Percentiles rank a stretch among this genome's conserved stretches.
Evolutionary conservation across 192 early-diverging fungal genomes (phyloP).

Genomic region (Spinellus fusiger): DNA sequence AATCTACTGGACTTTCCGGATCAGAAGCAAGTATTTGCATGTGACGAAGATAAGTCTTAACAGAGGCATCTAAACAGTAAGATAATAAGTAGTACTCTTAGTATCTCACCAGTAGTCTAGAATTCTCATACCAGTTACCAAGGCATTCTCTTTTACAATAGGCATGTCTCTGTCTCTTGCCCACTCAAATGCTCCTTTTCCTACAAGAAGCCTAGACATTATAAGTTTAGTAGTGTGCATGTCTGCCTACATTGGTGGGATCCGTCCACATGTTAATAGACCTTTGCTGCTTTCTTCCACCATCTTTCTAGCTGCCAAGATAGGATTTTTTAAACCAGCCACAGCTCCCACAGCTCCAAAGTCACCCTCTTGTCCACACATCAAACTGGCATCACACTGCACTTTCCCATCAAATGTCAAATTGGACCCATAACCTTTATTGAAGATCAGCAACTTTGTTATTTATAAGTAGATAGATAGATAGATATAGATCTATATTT

Average conservation of each 20-base stretch:
- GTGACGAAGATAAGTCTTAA: constrained; percentile 16
- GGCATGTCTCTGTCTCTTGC: constrained; percentile 15
- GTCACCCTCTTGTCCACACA: constrained; percentile 53
- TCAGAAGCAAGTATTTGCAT: constrained; percentile 4
- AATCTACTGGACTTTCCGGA: not conserved
- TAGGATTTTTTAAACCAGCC: constrained; percentile 61
- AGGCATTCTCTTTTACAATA: not conserved
- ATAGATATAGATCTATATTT: not conserved
- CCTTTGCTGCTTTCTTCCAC: constrained; percentile 41
- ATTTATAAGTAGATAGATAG: not conserved
- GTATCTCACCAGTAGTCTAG: not conserved
- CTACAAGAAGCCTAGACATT: constrained; percentile 38
- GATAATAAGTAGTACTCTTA: not conserved
- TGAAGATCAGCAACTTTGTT: not conserved
- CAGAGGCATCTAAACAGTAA: not conserved
- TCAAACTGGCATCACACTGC: constrained; percentile 87
- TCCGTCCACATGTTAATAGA: constrained; percentile 38
- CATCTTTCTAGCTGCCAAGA: constrained; percentile 46
- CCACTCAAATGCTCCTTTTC: constrained; percentile 51
- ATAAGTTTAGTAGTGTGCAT: not conserved
- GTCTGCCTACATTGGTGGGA: constrained; percentile 38
- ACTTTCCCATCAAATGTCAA: constrained; percentile 64
- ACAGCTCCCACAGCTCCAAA: constrained; percentile 78
- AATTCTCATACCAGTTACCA: constrained; percentile 20
- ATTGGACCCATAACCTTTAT: constrained; percentile 67